A percentile compares a stretch with the other conserved stretches of the same genome.
These are phyloP conservation scores for Hypoxylon rickii DNA, from an alignment of 495 filamentous ascomycete species.

Conservation along the genomic window DNA sequence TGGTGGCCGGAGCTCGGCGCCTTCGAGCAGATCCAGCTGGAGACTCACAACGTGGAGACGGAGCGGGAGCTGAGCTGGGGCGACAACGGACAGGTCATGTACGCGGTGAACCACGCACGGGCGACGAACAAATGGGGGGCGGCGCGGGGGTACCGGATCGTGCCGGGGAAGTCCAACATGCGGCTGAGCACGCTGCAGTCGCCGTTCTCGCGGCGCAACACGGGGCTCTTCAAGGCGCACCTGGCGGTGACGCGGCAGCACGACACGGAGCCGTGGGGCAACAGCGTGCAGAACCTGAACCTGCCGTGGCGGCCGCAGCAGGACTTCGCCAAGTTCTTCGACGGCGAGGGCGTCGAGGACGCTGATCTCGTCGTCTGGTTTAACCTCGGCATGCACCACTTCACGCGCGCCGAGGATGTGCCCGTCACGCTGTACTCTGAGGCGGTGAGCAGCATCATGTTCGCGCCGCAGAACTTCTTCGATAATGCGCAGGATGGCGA, in stretches of 20 bases:
- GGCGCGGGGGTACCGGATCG: slow-evolving; percentile 58
- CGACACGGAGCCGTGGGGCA: slow-evolving; percentile 56
- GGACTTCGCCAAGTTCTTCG: slow-evolving; percentile 58
- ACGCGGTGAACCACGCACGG: slow-evolving; percentile 53
- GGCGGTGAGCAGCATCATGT: slow-evolving; percentile 49
- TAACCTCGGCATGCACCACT: slow-evolving; percentile 65
- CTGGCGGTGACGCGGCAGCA: slow-evolving; percentile 56
- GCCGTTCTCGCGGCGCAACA: slow-evolving; percentile 49
- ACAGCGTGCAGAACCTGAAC: slow-evolving; percentile 54
- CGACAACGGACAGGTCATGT: slow-evolving; percentile 52
- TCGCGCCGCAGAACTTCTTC: slow-evolving; percentile 55
- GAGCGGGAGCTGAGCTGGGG: slow-evolving; percentile 56
- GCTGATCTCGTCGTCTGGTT: slow-evolving; percentile 55
- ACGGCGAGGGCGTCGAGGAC: slow-evolving; percentile 56
- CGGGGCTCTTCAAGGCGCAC: slow-evolving; percentile 53
- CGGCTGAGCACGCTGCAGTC: slow-evolving; percentile 55
- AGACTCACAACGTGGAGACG: slow-evolving; percentile 43
- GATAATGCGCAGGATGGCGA: slow-evolving; percentile 33
- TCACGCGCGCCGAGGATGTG: slow-evolving; percentile 58
- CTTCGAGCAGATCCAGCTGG: slow-evolving; percentile 56
- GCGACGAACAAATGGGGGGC: slow-evolving; percentile 55
- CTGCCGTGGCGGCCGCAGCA: slow-evolving; percentile 53
- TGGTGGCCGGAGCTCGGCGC: slow-evolving; percentile 51
- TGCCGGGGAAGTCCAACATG: slow-evolving; percentile 47
- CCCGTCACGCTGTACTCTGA: slow-evolving; percentile 58